Evolutionary conservation across 2,329 filamentous ascomycete genomes (phyloP).

Genomic region (Xylariaceae sp.): DNA sequence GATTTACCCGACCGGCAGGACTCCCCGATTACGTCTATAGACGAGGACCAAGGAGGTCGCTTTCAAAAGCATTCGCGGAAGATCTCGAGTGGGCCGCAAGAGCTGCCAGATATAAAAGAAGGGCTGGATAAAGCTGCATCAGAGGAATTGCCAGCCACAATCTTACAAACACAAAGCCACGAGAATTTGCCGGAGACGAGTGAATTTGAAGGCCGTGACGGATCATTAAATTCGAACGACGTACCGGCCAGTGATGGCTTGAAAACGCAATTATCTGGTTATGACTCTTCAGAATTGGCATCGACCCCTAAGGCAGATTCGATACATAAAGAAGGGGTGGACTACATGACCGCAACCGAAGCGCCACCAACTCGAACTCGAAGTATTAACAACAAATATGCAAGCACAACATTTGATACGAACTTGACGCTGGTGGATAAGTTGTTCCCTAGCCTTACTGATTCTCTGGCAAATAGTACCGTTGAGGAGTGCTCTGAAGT

Average conservation of each 20-base stretch:
- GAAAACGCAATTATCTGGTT: background rate
- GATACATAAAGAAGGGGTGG: background rate
- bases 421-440: slow-evolving; percentile 25
- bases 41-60: slow-evolving; percentile 35
- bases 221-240: slow-evolving; percentile 32
- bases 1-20: slow-evolving; percentile 33
- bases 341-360: background rate
- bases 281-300: slow-evolving; percentile 12
- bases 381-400: slow-evolving; percentile 30
- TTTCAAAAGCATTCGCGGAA: slow-evolving; percentile 28
- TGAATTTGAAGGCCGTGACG: slow-evolving; percentile 8
- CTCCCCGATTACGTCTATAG: slow-evolving; percentile 43
- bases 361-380: slow-evolving; percentile 12
- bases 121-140: slow-evolving; percentile 34
- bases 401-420: slow-evolving; percentile 24
- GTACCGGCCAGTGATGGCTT: slow-evolving; percentile 11
- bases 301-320: slow-evolving; percentile 22
- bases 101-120: slow-evolving; percentile 48
- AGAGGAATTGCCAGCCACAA: slow-evolving; percentile 25
- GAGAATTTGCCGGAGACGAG: slow-evolving; percentile 11
- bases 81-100: slow-evolving; percentile 43
- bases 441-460: slow-evolving; percentile 31
- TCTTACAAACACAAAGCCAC: slow-evolving; percentile 4
- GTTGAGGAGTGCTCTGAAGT: slow-evolving; percentile 29
- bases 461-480: slow-evolving; percentile 4